Base-by-base conservation (phyloP, 768 basidiomycete species). In the Termitomyces sp. region DNA sequence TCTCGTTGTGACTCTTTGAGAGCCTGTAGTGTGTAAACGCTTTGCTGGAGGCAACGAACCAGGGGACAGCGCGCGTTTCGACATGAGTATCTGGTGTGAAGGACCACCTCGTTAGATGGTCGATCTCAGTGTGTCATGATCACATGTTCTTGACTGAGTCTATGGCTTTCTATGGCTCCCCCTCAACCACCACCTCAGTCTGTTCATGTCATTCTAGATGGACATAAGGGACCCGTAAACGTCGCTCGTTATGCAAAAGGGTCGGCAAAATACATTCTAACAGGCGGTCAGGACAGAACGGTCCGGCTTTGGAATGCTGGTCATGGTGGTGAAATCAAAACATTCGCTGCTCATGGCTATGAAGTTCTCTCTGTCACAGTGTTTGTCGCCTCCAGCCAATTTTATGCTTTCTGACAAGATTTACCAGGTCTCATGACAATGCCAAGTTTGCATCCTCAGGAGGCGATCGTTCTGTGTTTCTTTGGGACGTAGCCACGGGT, bases 401-500 rank as follows among this genome's bases (percentile, higher is more conserved):
- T 32, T 57, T 43, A 36, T 8, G 40, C 43, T 36, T 56, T 14
- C 36, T 43, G 30, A 44, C 52, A 23, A 16, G 32, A 32, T 32
- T 38, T 46, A 55, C 18, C 64, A 96, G 92, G 43, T 83, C 93
- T 46, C 87, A 93, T 64, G 96, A 99, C 74, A 99, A 99, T 75
- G 87, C 89, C 32, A 89, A 89, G 67, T 95, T 99, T 66, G 95
- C 89, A 14, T 95, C 93, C 3, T 92, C 89, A 26, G 96, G 96
- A 35, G 96, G 96, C 6, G 96, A 99, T 72, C 86, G 93, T 62
- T 87, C 88, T 53, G 87, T 97, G 1, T 97, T 97, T 65, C 73
- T 97, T 26, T 98, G 96, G 96, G 97, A 99, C 69, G 97, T 99
- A 10, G 84, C 88, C 18, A 84, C 89, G 35, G 96, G 93, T 13